Percentiles rank a stretch among this genome's conserved stretches.
Conservation (phyloP, 2,329 filamentous ascomycete species). For the Fusarium albosuccineum region DNA sequence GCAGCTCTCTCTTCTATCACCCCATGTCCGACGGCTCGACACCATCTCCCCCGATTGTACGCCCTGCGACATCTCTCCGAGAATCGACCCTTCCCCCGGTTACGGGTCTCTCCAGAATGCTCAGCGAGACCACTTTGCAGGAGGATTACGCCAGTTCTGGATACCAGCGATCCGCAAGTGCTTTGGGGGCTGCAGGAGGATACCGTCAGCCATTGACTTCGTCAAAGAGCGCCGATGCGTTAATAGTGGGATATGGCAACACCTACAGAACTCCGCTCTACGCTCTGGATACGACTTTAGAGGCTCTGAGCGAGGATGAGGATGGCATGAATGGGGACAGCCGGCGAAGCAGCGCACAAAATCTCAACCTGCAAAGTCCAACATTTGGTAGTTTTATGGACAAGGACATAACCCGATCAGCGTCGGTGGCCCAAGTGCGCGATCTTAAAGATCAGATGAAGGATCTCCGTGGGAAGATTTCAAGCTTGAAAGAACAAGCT, state of each 20-base stretch:
- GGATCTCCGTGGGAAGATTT: conserved; percentile 87
- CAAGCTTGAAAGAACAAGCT: conserved; percentile 81
- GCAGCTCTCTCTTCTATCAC: conserved; percentile 70
- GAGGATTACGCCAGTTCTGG: conserved; percentile 45
- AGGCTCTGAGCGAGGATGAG: conserved; percentile 68
- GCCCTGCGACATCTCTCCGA: conserved; percentile 43
- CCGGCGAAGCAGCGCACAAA: conserved; percentile 34
- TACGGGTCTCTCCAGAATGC: conserved; percentile 48
- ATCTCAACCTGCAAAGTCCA: conserved; percentile 59
- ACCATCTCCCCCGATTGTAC: conserved; percentile 62
- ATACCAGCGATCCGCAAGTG: conserved; percentile 73
- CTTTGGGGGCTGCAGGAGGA: conserved; percentile 69
- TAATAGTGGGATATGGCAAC: conserved; percentile 48
- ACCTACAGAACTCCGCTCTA: conserved; percentile 56
- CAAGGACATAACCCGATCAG: conserved; percentile 70
- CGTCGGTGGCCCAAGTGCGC: conserved; percentile 79
- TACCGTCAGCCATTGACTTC: conserved; percentile 64
- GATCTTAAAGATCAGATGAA: conserved; percentile 86
- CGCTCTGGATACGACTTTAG: conserved; percentile 60
- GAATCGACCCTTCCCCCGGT: conserved; percentile 35
- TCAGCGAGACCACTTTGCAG: conserved; percentile 49
- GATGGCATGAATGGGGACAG: conserved; percentile 46
- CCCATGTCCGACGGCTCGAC: conserved; percentile 64
- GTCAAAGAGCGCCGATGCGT: conserved; percentile 60
- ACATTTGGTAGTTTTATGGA: conserved; percentile 58